Evolutionary conservation across 192 early-diverging fungal species (phyloP), one percentile per base, ranked within the genome.

Genomic region (Coemansia biformis): DNA sequence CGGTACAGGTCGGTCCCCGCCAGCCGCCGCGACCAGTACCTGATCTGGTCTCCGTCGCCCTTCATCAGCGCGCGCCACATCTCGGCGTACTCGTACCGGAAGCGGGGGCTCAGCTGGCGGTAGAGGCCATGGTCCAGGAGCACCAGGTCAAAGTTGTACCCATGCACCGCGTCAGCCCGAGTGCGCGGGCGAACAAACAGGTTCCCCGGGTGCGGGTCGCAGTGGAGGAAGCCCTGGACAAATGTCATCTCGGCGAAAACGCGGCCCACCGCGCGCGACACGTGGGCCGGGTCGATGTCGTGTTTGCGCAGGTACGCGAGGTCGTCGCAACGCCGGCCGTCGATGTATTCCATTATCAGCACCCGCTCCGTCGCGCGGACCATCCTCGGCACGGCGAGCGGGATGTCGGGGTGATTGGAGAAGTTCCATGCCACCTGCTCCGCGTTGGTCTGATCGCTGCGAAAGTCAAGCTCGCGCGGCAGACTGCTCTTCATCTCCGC

Each of bases 181-280:
- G 54, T n/a, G 13, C 60, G 58, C 29, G 85, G 81, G 9, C 84
- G 78, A 8, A 91, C 83, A 54, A 89, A 66, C 21, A 91, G 51
- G 62, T 96, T 96, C 8, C 93, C 92, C 9, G 92, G 89, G 63
- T 97, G 93, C 23, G 92, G 92, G 62, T 96, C 93, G 57, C 90
- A 92, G 66, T 96, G 93, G 11, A 88, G 80, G 47, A 81, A 86
- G 6, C 88, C 88, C 43, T 90, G 80, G 10, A 85, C 69, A 58
- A 86, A 93, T 9, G 92, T 90, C 93, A 96, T 96, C 46, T 93
- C 83, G 6, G 83, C 84, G 59, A 90, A 93, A 5, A 81, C 78
- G 3, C 77, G 77, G 0, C 82, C 81, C 43, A 96, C 76, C 41
- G 87, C 83, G 15, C 78, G 67, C 1, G 91, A 90, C 13, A 97